A percentile compares a stretch with the other conserved stretches of the same genome.
These are phyloP conservation scores for Ophiostoma sp. DNA, from an alignment of 2,329 filamentous ascomycete genomes.

Conservation along the genomic window DNA sequence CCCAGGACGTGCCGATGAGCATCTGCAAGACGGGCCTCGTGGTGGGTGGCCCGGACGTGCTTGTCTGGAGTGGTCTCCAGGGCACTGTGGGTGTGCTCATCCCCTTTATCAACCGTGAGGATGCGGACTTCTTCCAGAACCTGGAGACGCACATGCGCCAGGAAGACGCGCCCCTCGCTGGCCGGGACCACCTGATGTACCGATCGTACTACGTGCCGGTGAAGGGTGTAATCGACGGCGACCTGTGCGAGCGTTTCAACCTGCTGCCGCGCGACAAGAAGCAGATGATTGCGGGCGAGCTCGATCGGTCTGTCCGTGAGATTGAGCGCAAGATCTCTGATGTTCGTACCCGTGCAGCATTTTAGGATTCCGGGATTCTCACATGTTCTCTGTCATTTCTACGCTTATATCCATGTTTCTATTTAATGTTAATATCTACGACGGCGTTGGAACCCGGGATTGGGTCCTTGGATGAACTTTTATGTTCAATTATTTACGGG, in stretches of 20 bases:
- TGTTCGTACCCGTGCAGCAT: constrained; percentile 54
- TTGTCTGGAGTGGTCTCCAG: constrained; percentile 91
- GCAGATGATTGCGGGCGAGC: constrained; percentile 86
- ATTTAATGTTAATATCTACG: constrained; percentile 10
- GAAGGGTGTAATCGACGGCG: constrained; percentile 94
- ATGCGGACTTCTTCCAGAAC: constrained; percentile 95
- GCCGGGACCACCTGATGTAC: constrained; percentile 92
- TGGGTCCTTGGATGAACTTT: neutral
- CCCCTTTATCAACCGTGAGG: constrained; percentile 84
- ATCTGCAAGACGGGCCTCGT: constrained; percentile 86
- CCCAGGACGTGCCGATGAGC: constrained; percentile 86
- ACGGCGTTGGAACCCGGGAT: constrained; percentile 8
- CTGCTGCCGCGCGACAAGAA: constrained; percentile 82
- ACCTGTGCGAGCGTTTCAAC: constrained; percentile 88
- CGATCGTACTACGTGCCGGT: constrained; percentile 92
- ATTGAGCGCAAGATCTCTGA: constrained; percentile 93
- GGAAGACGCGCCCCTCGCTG: constrained; percentile 82
- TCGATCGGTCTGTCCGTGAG: constrained; percentile 84
- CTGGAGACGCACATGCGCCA: constrained; percentile 81
- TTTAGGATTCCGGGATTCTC: constrained; percentile 34
- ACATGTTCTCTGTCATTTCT: neutral
- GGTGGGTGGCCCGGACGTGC: constrained; percentile 81
- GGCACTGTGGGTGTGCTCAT: constrained; percentile 91
- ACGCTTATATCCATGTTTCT: neutral
- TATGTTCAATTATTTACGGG: neutral